phyloP scores from a whole-genome alignment of 176 grass and related monocot species.

The Ananas comosus region DNA sequence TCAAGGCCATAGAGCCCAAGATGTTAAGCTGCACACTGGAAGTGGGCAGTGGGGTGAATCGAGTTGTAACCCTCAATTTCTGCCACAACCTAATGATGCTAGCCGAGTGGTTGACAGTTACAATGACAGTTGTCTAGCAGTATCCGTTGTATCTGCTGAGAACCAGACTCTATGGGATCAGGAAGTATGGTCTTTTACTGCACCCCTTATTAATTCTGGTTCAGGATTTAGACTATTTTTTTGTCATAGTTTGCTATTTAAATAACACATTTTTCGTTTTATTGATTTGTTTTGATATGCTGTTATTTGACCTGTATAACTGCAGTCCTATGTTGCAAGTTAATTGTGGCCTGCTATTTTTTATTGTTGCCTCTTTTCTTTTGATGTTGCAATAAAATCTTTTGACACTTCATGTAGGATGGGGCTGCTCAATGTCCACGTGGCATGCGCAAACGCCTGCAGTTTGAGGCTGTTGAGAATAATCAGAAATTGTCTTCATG shows the following conservation, averaged over 20 bases:
- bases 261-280: too few species aligned
- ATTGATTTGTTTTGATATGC: not conserved
- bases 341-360: not conserved
- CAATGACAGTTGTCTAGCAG: not conserved
- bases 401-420: constrained; percentile 16
- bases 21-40: not conserved
- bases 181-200: not conserved
- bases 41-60: not conserved
- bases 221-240: not conserved
- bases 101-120: not conserved
- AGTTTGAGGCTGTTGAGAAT: constrained; percentile 22
- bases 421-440: constrained; percentile 9
- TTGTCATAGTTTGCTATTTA: not conserved
- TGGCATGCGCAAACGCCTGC: constrained; percentile 23
- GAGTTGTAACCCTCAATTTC: constrained; percentile 1
- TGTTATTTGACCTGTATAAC: not conserved
- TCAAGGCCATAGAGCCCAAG: not conserved
- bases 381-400: not conserved
- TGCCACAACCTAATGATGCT: constrained; percentile 6
- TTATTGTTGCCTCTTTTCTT: not conserved
- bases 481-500: not conserved
- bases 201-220: not conserved
- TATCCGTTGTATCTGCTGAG: constrained; percentile 2
- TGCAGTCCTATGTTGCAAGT: not conserved
- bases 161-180: constrained; percentile 19